These are phyloP conservation scores for Dissoconium aciculare DNA, from an alignment of 2,329 filamentous ascomycete genomes.

Conservation along the genomic window DNA sequence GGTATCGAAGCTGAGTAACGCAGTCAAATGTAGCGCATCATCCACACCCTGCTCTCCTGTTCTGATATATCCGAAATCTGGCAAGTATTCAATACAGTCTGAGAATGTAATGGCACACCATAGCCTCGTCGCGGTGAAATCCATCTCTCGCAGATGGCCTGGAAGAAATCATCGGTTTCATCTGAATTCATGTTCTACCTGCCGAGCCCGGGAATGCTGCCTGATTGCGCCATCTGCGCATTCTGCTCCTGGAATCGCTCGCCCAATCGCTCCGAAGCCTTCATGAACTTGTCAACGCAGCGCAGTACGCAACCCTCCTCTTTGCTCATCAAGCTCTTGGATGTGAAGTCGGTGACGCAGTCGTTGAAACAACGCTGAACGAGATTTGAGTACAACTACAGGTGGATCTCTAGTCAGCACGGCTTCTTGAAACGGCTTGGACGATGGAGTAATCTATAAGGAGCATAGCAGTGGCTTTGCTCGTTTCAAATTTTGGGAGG, in stretches of 20 bases:
- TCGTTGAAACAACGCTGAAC: slow-evolving; percentile 88
- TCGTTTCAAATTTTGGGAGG: no score
- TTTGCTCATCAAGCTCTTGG: slow-evolving; percentile 75
- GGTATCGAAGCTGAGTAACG: no score
- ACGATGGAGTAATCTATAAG: slow-evolving; percentile 1
- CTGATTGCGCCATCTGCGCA: slow-evolving; percentile 49
- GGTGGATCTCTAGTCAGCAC: slow-evolving; percentile 3
- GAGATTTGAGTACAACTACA: slow-evolving; percentile 54
- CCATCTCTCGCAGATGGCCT: no score
- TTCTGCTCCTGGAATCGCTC: slow-evolving; percentile 76
- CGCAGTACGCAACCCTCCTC: slow-evolving; percentile 87
- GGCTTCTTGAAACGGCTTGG: not conserved
- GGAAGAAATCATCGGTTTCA: no score
- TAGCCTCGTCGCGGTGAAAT: no score
- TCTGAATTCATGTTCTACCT: no score
- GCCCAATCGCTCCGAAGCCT: slow-evolving; percentile 74
- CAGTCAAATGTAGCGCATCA: no score
- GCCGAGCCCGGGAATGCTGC: no score
- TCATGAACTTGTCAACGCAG: slow-evolving; percentile 93
- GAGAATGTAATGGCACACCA: no score
- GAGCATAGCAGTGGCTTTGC: not conserved
- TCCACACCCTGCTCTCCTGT: no score
- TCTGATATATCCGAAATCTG: no score
- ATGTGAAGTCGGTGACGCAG: slow-evolving; percentile 97
- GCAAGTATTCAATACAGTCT: no score